Conservation (phyloP, 2,329 filamentous ascomycete species). For the Aspergillus neotritici region DNA sequence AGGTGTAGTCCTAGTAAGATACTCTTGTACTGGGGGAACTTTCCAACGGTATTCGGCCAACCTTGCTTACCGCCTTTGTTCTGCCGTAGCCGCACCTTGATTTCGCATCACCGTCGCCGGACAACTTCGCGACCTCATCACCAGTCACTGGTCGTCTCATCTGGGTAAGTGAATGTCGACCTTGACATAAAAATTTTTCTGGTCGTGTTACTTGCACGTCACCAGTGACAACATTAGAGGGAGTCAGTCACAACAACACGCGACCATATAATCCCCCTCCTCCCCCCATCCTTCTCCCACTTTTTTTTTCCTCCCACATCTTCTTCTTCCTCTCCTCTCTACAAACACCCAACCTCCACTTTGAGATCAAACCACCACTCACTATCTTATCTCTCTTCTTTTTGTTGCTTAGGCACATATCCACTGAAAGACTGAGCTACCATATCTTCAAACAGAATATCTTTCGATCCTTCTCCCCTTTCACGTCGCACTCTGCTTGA, state of each 20-base stretch:
- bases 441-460: too few relatives aligned
- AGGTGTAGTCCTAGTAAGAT: neutral
- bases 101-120: slow-evolving; percentile 2
- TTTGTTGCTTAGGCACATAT: neutral
- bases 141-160: neutral
- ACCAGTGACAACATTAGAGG: slow-evolving; percentile 3
- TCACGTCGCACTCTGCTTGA: neutral
- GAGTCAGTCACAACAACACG: neutral
- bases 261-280: slow-evolving; percentile 2
- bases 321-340: slow-evolving; percentile 3
- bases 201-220: slow-evolving; percentile 2
- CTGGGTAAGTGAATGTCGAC: slow-evolving; percentile 11
- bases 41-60: too few relatives aligned
- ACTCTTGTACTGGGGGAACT: neutral
- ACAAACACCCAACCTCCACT: neutral
- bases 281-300: slow-evolving; percentile 2
- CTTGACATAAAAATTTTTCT: neutral
- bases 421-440: neutral
- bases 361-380: neutral
- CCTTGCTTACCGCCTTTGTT: slow-evolving; percentile 12
- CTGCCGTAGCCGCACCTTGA: slow-evolving; percentile 13
- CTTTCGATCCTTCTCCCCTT: neutral
- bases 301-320: slow-evolving; percentile 6
- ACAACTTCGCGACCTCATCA: slow-evolving; percentile 1
- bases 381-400: neutral